Base-by-base conservation (phyloP, 208 protist species). In the Leishmania tarentolae region DNA sequence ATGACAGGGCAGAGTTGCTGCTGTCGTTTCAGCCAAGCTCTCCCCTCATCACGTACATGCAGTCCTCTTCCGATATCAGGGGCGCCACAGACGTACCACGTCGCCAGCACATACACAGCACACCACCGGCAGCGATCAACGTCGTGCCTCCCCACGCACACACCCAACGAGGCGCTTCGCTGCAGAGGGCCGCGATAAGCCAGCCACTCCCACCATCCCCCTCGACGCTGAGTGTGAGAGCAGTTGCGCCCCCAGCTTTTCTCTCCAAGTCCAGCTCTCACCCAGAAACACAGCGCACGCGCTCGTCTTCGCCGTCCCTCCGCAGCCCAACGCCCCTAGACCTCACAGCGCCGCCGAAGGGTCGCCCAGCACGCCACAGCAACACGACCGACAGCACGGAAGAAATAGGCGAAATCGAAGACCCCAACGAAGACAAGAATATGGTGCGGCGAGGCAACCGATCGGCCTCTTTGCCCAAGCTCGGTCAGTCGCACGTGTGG, bases 281-380 rank as follows among this genome's bases (percentile, higher is more conserved):
- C 17, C n/a, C 56, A 1, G 76, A 31, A 21, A 52, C 72, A 13
- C 59, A 44, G 61, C 80, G 2, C 35, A 70, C 80, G 11, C 68
- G 63, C 31, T 79, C 66, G 57, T 52, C 47, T 40, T 79, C 81
- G 37, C 46, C 63, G 8, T 80, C 76, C 2, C 13, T 81, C 52
- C 59, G 71, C 44, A 78, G 76, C 53, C 82, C 76, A 9, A 80
- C 81, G 0, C 81, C 76, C n/a, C 76, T 84, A 11, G 79, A 82
- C 78, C 53, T 71, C 44, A 80, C 70, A 1, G 79, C 46, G 35
- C 63, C 76, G 24, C 80, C 75, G 31, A 82, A 80, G 31, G 70
- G 4, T 52, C 52, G 28, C 8, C 65, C 35, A 19, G 56, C 59
- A 19, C 50, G 47, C 21, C 47, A 24, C 31, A 68, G 63, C 47